Base-by-base conservation (phyloP, 352 stramenopile genomes). In the Pythium periplocum region DNA sequence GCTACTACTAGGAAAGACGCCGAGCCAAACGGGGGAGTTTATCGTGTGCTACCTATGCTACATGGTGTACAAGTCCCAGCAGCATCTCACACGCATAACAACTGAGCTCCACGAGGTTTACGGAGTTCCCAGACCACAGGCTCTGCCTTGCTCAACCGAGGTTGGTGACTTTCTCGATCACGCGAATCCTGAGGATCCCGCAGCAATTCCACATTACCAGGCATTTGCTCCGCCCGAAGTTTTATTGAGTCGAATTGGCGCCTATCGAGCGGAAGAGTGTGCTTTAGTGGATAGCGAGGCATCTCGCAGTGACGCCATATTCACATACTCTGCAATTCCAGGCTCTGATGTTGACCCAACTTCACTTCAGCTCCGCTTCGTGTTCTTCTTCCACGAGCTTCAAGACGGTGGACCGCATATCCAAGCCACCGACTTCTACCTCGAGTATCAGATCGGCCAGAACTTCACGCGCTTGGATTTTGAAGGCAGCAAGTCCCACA, bases 351-450 rank as follows among this genome's bases (percentile, higher is more conserved):
- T 93, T 5, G 83, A 93, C n/a, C 83, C 80, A n/a, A 91, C 71
- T 8, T 76, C 68, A 37, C 59, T 75, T 0, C 76, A 91, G 38
- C 57, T 93, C 36, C 76, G 80, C 1, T 46, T 93, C 10, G 68
- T 83, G 33, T 82, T 93, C 45, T 88, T 93, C 63, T 93, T 93
- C 50, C 80, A 93, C 46, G 83, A 93, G 50, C 57, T 93, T 2
- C 83, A 93, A 48, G 83, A 93, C 47, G 80, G 66, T 35, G 76
- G 79, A 0, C 73, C 71, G 0, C 47, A 76, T 1, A 57, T 88
- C 36, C 59, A 62, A 4, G 71, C 80, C 1, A 79, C 75, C 0
- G 77, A 91, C 17, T 93, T 89, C 31, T 87, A 78, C 47, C 64
- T 91, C 34, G 80, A 90, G 42, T 93, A 93, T 45, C 80, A 91